Evolutionary conservation across 129 eudicot genomes (phyloP).

Genomic region (Flaveria linearis): DNA sequence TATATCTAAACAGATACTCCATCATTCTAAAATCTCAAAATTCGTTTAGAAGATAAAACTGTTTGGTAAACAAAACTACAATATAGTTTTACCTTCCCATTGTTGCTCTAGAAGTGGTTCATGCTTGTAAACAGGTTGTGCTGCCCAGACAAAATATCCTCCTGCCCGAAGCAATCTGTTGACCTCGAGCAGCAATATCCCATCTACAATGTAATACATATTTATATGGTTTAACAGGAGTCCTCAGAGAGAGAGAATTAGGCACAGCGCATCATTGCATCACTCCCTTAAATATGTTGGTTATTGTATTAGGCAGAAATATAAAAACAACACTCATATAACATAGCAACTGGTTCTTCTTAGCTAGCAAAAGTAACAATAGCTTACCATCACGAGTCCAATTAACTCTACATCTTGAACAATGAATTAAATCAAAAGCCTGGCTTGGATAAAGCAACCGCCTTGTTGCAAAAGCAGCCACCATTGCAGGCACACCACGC

Average conservation of each 20-base stretch:
- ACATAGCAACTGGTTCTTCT: constrained; percentile 13
- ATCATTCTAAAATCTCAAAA: not conserved
- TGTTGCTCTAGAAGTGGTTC: constrained; percentile 83
- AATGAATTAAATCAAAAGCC: constrained; percentile 91
- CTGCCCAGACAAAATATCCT: constrained; percentile 97
- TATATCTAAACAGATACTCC: not conserved
- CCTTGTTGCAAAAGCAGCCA: constrained; percentile 82
- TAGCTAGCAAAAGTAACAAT: constrained; percentile 7
- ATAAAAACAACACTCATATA: not conserved
- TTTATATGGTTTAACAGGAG: not conserved
- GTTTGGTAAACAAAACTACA: not conserved
- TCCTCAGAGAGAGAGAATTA: not conserved
- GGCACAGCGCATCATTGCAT: not conserved
- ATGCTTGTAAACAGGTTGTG: constrained; percentile 97
- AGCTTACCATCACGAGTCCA: constrained; percentile 98
- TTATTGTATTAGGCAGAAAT: not conserved
- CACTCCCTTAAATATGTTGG: not conserved
- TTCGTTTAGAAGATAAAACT: not conserved
- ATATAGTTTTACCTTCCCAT: constrained; percentile 74
- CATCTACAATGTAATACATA: constrained; percentile 49
- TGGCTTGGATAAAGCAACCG: constrained; percentile 87
- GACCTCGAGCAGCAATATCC: constrained; percentile 92
- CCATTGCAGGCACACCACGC: constrained; percentile 99
- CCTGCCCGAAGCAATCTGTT: constrained; percentile 90
- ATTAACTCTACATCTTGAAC: constrained; percentile 96